Percentiles rank a stretch among this genome's conserved stretches.
Conservation (phyloP, 805 yeast genomes). For the Metschnikowia anglica region DNA sequence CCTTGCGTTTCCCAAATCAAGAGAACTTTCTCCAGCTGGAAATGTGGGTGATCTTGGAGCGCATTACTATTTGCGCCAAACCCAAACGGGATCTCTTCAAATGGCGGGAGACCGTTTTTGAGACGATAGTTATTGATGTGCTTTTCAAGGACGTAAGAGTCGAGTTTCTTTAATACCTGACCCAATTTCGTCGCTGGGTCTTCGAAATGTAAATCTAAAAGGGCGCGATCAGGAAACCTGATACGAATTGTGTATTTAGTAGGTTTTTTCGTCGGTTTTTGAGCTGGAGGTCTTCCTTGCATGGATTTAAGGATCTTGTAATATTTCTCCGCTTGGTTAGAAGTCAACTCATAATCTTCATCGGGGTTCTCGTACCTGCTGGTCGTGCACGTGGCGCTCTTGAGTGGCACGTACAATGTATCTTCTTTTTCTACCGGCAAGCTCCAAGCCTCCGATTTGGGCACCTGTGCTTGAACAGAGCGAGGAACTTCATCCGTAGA, state of each 20-base stretch:
- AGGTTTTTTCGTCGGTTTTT: conserved; percentile 22
- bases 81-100: conserved; percentile 27
- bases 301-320: conserved; percentile 35
- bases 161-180: conserved; percentile 36
- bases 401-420: conserved; percentile 17
- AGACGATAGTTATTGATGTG: conserved; percentile 31
- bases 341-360: conserved; percentile 41
- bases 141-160: conserved; percentile 30
- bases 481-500: no score
- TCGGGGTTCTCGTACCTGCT: conserved; percentile 42
- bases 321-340: conserved; percentile 38
- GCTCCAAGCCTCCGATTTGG: conserved; percentile 1
- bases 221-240: conserved; percentile 39
- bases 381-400: conserved; percentile 3
- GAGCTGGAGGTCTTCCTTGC: conserved; percentile 17
- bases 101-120: conserved; percentile 41
- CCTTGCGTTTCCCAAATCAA: conserved; percentile 37
- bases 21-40: conserved; percentile 30
- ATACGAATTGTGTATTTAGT: conserved; percentile 32
- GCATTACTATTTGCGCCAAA: conserved; percentile 29
- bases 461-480: not conserved
- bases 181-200: conserved; percentile 33
- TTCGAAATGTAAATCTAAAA: conserved; percentile 36
- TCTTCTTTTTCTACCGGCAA: conserved; percentile 14
- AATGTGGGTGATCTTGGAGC: conserved; percentile 31